Evolutionary conservation across 148 eudicot genomes (phyloP).

Genomic region (Suaeda aralocaspica): DNA sequence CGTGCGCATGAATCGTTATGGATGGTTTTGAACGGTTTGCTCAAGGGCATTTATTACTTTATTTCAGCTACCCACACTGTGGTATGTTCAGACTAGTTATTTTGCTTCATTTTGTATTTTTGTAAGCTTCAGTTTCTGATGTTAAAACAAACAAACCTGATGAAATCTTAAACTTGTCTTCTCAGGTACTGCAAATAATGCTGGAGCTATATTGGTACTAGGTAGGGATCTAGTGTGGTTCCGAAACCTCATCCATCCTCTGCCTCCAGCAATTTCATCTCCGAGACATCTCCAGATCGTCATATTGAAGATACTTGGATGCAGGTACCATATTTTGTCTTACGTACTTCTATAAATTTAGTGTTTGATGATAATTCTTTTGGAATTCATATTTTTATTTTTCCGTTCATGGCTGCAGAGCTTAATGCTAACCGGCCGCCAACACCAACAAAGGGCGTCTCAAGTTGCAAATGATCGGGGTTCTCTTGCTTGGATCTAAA

Average conservation of each 20-base stretch:
- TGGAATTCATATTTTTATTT: background rate
- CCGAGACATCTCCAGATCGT: slow-evolving; percentile 94
- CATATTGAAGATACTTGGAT: slow-evolving; percentile 98
- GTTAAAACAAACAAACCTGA: slow-evolving; percentile 1
- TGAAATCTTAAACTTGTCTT: slow-evolving; percentile 16
- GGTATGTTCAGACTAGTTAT: slow-evolving; percentile 42
- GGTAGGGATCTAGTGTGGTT: slow-evolving; percentile 99
- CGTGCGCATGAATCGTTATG: slow-evolving; percentile 99
- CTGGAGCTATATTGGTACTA: slow-evolving; percentile 92
- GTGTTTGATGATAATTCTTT: background rate
- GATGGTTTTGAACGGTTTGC: slow-evolving; percentile 99
- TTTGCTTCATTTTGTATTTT: background rate
- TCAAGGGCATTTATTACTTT: slow-evolving; percentile 97
- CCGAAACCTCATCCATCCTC: slow-evolving; percentile 94
- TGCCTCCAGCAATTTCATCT: slow-evolving; percentile 88
- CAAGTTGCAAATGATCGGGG: slow-evolving; percentile 82
- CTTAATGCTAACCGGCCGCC: slow-evolving; percentile 95
- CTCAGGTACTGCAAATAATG: slow-evolving; percentile 94
- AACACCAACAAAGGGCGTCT: slow-evolving; percentile 97
- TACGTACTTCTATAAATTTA: too few species aligned
- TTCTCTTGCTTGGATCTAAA: slow-evolving; percentile 92
- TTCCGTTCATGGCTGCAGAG: slow-evolving; percentile 34
- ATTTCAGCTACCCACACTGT: slow-evolving; percentile 97
- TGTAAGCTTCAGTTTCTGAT: background rate
- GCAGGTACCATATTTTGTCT: slow-evolving; percentile 66